Percentiles rank a stretch among this genome's conserved stretches.
Evolutionary conservation across 23 red algal genomes (phyloP).

Genomic region (Gracilaria domingensis): DNA sequence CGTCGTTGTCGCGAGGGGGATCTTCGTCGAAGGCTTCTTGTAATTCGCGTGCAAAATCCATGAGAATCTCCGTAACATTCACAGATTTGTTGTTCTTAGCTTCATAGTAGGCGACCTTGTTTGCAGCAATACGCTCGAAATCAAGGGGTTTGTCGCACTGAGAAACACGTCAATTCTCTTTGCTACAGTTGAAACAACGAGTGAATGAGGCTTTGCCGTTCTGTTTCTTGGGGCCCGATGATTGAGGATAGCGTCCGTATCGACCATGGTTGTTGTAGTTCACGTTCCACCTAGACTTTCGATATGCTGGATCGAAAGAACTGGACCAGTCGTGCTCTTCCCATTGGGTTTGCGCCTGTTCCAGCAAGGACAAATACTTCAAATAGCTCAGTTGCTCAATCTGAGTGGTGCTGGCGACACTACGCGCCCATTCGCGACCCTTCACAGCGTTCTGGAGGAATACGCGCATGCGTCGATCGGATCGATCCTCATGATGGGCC

Average conservation of each 20-base stretch:
- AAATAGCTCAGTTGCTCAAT: constrained; percentile 12
- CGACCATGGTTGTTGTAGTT: constrained; percentile 30
- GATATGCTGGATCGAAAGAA: not conserved
- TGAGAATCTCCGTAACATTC: not conserved
- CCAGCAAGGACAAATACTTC: constrained; percentile 10
- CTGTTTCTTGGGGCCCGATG: not conserved
- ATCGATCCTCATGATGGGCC: not conserved
- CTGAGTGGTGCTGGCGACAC: not conserved
- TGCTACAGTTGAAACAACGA: constrained; percentile 35
- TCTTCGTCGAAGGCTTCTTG: not conserved
- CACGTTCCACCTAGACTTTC: constrained; percentile 29
- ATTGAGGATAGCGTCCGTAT: not conserved
- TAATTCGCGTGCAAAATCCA: constrained; percentile 15
- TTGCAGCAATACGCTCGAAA: constrained; percentile 25
- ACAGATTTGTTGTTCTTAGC: constrained; percentile 1
- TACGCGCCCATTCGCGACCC: not conserved
- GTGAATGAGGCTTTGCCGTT: too few relatives aligned
- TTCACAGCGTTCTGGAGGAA: not conserved
- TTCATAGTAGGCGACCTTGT: not conserved
- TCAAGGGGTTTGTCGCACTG: constrained; percentile 11
- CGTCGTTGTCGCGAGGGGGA: too few relatives aligned
- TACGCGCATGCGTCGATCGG: not conserved
- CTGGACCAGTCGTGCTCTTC: not conserved
- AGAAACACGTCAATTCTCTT: not conserved
- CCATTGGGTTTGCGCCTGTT: constrained; percentile 25